These are phyloP conservation scores for Apiospora kogelbergensis DNA, from an alignment of 2,329 filamentous ascomycete genomes.

Conservation along the genomic window DNA sequence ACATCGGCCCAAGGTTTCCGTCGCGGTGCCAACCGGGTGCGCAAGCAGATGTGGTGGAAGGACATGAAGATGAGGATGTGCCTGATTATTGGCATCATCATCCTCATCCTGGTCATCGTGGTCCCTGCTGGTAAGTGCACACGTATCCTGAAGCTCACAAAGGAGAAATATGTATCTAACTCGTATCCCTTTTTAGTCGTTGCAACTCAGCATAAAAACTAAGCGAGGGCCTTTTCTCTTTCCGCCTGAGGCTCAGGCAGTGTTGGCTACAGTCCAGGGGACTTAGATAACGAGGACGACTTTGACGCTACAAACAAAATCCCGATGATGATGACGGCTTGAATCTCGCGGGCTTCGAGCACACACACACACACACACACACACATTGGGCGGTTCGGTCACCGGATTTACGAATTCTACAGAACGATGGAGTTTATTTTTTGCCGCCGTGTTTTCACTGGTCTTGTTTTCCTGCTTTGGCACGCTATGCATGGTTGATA, in stretches of 20 bases:
- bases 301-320: constrained; percentile 15
- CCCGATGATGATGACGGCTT: constrained; percentile 24
- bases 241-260: constrained; percentile 10
- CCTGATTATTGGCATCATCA: constrained; percentile 84
- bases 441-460: constrained; percentile 32
- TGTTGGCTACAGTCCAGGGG: constrained; percentile 28
- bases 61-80: constrained; percentile 99
- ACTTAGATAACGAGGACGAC: constrained; percentile 19
- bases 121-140: constrained; percentile 76
- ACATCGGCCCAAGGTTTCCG: constrained; percentile 94
- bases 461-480: constrained; percentile 31
- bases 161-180: not conserved
- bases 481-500: constrained; percentile 27
- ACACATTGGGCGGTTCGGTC: constrained; percentile 21
- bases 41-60: constrained; percentile 99
- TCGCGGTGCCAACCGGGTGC: constrained; percentile 90
- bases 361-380: constrained; percentile 15
- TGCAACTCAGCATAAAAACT: constrained; percentile 40
- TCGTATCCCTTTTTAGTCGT: constrained; percentile 35
- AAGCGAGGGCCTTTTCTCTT: constrained; percentile 1
- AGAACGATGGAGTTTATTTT: constrained; percentile 26
- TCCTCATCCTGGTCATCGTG: constrained; percentile 91
- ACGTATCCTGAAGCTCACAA: not conserved
- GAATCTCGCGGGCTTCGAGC: constrained; percentile 36
- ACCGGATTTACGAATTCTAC: constrained; percentile 33